Conservation (phyloP, 2,329 filamentous ascomycete genomes). For the Colletotrichum musae region DNA sequence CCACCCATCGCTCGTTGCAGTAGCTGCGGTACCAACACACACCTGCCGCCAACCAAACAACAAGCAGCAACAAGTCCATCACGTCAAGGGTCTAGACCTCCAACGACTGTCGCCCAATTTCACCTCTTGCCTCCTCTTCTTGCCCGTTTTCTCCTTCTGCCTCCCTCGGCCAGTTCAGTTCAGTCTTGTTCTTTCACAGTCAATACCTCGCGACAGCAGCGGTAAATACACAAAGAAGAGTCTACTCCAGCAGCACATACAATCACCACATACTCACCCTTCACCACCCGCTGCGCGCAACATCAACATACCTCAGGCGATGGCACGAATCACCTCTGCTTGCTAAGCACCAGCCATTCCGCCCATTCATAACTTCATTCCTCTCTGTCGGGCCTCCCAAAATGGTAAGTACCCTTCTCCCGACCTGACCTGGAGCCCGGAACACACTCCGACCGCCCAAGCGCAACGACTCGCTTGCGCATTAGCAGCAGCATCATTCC, state of each 20-base stretch:
- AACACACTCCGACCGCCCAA: not conserved
- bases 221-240: too few relatives aligned
- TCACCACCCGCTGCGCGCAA: not conserved
- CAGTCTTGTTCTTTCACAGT: not conserved
- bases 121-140: not conserved
- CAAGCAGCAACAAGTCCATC: slow-evolving; percentile 7
- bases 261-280: not conserved
- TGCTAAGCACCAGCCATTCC: slow-evolving; percentile 16
- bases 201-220: not conserved
- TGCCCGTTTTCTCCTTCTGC: not conserved
- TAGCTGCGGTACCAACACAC: slow-evolving; percentile 30
- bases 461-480: slow-evolving; percentile 1
- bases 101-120: slow-evolving; percentile 9
- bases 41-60: slow-evolving; percentile 21
- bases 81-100: slow-evolving; percentile 30
- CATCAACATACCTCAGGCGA: slow-evolving; percentile 21
- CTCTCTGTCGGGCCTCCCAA: not conserved
- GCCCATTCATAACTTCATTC: not conserved
- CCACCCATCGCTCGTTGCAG: slow-evolving; percentile 1
- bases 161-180: not conserved
- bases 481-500: not conserved
- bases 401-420: slow-evolving; percentile 21
- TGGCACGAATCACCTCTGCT: slow-evolving; percentile 18
- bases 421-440: not conserved
- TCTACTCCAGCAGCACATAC: not conserved